Evolutionary conservation across 352 stramenopile genomes (phyloP), one percentile per base, ranked within the genome.

Genomic region (Saprolegnia parasitica): DNA sequence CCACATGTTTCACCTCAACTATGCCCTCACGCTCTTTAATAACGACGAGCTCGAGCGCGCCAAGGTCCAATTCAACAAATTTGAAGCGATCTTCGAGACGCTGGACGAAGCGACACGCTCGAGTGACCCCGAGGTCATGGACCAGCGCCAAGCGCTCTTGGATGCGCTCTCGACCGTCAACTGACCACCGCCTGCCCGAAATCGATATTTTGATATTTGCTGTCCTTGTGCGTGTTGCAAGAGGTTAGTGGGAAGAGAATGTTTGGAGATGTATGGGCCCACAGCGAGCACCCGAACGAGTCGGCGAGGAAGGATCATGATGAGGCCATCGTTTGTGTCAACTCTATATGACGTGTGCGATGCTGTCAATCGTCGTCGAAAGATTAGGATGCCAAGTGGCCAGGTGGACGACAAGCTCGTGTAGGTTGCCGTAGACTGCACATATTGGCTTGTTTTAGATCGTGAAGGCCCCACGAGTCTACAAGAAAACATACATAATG

Each of bases 1-100:
- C 57, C 85, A 93, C 77, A 76, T 91, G 77, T 93, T 93, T 65
- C 87, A 94, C 71, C 73, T 96, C 5, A 96, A 96, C 72, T 96
- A 93, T 67, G 83, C 88, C 47, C 92, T 95, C 68, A 91, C 83
- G 62, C 77, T 96, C 23, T 93, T 89, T 77, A 95, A 94, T 75
- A 93, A 95, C 74, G 87, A 94, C 77, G 84, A 95, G 67, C 90
- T 93, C 77, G 87, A 95, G 73, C 82, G 81, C 15, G 81, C 87
- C 16, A 90, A 84, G 68, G 78, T 90, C 46, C 86, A 96, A 57
- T 95, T 95, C 47, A 78, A 90, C 66, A 78, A 77, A 63, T 96
- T 95, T 46, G 86, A 95, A 65, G 81, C 90, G 60, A 81, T 95
- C 21, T 93, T 90, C 26, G 78, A 91, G 49, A 68, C 73, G 11